These are phyloP conservation scores for Phyllostachys edulis DNA, from an alignment of 176 grass and related monocot species.

Conservation along the genomic window DNA sequence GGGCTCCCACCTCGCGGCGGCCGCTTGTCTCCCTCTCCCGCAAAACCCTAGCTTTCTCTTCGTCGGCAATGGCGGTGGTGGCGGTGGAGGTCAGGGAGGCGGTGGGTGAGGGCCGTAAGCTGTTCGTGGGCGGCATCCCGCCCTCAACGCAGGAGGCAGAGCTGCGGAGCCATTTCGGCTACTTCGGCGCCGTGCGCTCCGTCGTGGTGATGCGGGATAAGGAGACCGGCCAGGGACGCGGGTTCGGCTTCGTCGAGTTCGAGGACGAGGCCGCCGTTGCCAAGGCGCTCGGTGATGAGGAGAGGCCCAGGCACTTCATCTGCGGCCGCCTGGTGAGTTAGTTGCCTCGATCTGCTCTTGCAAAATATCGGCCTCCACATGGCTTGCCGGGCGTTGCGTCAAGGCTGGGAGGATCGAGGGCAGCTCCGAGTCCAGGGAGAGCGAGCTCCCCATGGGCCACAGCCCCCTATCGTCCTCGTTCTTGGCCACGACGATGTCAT, in stretches of 20 bases:
- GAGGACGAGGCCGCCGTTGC: conserved; percentile 18
- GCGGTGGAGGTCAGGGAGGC: not conserved
- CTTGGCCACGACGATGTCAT: no score
- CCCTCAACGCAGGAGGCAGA: conserved; percentile 48
- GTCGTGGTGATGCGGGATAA: conserved; percentile 71
- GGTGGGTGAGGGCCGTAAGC: conserved; percentile 53
- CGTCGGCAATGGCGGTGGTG: conserved; percentile 39
- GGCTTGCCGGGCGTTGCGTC: no score
- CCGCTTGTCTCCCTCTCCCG: not conserved
- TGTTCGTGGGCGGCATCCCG: conserved; percentile 85
- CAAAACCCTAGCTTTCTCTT: conserved; percentile 40
- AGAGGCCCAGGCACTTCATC: conserved; percentile 51
- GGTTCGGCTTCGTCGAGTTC: conserved; percentile 45
- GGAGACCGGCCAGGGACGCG: conserved; percentile 37
- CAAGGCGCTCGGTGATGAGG: conserved; percentile 53
- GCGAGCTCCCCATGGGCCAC: no score
- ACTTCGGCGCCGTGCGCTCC: conserved; percentile 60
- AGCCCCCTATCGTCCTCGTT: no score
- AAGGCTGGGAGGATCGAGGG: no score
- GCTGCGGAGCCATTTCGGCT: conserved; percentile 44
- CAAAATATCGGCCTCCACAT: no score
- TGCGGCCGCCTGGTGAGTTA: conserved; percentile 54
- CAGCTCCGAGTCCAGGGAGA: no score
- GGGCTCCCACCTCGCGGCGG: no score
- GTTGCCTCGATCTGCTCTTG: conserved; percentile 21